A percentile compares a stretch with the other conserved stretches of the same genome.
Conservation (phyloP, 2,329 filamentous ascomycete species). For the Xylariaceae sp. region DNA sequence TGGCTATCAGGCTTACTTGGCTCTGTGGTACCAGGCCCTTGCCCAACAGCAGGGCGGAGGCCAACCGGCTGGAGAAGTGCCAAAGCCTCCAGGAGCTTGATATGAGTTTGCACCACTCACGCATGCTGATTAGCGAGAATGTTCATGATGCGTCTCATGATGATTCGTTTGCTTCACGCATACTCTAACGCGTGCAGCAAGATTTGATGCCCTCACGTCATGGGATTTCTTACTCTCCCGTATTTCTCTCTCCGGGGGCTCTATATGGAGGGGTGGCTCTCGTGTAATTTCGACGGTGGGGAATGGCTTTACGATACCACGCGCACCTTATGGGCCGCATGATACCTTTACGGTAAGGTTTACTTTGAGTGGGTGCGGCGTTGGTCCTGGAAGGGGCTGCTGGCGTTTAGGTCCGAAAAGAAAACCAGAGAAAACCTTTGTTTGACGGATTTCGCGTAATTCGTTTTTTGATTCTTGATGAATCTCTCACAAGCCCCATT, state of each 20-base stretch:
- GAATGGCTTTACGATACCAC: conserved; percentile 5
- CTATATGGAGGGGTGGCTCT: conserved; percentile 2
- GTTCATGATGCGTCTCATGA: not conserved
- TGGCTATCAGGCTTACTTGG: conserved; percentile 75
- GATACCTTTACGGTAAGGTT: conserved; percentile 12
- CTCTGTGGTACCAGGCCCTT: conserved; percentile 73
- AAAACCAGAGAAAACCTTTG: conserved; percentile 3
- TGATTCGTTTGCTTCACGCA: not conserved
- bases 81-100: conserved; percentile 39
- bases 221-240: conserved; percentile 1
- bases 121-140: not conserved
- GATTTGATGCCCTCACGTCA: not conserved
- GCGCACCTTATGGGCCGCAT: conserved; percentile 6
- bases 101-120: conserved; percentile 4
- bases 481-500: not conserved
- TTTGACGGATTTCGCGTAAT: not conserved
- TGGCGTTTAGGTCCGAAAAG: conserved; percentile 9
- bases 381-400: conserved; percentile 3
- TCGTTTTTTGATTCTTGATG: not conserved
- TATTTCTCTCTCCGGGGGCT: not conserved
- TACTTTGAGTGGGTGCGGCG: conserved; percentile 1
- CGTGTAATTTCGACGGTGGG: conserved; percentile 1
- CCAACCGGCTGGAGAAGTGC: conserved; percentile 34
- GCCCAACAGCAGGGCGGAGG: conserved; percentile 43
- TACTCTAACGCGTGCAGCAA: conserved; percentile 1